Conservation (phyloP, 2,329 filamentous ascomycete species). For the Atkinsonella texensis region DNA sequence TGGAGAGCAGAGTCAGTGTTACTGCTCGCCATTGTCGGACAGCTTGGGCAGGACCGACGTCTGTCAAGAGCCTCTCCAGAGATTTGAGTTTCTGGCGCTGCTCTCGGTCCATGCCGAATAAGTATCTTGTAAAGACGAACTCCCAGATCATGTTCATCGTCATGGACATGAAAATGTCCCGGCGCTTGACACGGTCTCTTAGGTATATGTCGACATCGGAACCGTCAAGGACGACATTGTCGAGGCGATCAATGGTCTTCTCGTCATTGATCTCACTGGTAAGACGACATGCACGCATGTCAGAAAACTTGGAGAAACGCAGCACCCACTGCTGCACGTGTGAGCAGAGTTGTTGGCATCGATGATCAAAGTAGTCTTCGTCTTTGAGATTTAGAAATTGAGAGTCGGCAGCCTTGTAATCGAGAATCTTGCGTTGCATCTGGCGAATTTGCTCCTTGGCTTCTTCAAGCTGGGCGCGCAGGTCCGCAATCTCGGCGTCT, state of each 20-base stretch:
- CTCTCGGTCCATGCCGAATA: conserved; percentile 97
- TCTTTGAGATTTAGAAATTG: conserved; percentile 71
- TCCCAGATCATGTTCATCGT: conserved; percentile 99
- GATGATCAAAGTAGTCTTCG: conserved; percentile 89
- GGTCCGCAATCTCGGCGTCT: conserved; percentile 67
- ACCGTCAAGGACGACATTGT: conserved; percentile 89
- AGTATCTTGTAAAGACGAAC: conserved; percentile 92
- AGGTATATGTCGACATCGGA: conserved; percentile 86
- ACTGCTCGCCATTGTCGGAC: conserved; percentile 96
- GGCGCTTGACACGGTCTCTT: conserved; percentile 71
- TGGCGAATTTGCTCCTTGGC: conserved; percentile 51
- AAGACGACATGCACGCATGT: conserved; percentile 74
- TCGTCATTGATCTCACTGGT: conserved; percentile 81
- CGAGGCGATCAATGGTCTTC: conserved; percentile 84
- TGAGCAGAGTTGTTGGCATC: conserved; percentile 88
- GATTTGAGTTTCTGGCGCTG: conserved; percentile 96
- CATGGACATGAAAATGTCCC: conserved; percentile 96
- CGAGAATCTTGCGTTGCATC: conserved; percentile 41
- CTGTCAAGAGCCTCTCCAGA: conserved; percentile 79
- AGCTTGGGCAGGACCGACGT: conserved; percentile 78
- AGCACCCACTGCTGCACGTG: conserved; percentile 97
- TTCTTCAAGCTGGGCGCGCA: conserved; percentile 66
- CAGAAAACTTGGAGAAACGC: conserved; percentile 95
- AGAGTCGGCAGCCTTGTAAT: conserved; percentile 47
- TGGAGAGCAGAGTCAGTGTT: conserved; percentile 78